These are phyloP conservation scores for Cochliopodium minus DNA, from an alignment of 208 protist species.

Conservation along the genomic window DNA sequence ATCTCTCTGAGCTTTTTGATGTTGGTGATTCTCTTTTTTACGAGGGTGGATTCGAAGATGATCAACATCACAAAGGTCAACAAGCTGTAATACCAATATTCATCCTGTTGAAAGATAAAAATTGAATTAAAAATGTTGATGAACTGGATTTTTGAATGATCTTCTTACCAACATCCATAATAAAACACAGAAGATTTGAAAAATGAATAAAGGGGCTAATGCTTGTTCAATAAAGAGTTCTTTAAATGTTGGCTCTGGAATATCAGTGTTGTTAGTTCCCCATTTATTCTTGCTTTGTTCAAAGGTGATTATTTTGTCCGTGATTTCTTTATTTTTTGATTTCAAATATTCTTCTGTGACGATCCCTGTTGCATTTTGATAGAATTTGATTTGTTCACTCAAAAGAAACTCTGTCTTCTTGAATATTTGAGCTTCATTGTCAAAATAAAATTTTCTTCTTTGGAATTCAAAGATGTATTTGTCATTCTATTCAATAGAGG, in stretches of 20 bases:
- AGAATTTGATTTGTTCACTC: neutral
- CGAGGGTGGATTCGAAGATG: conserved; percentile 81
- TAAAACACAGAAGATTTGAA: conserved; percentile 88
- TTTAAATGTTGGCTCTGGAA: conserved; percentile 78
- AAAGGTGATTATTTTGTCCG: neutral
- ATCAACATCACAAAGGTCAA: conserved; percentile 86
- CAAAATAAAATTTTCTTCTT: no score
- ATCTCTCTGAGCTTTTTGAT: conserved; percentile 70
- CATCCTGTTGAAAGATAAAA: conserved; percentile 55
- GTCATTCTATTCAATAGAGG: no score
- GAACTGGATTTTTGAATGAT: conserved; percentile 24
- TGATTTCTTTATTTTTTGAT: neutral
- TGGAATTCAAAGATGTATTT: no score
- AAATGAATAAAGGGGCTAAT: conserved; percentile 92
- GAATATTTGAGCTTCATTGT: no score
- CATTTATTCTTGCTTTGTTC: neutral
- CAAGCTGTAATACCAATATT: conserved; percentile 89
- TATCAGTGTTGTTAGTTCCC: conserved; percentile 45
- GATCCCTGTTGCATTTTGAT: neutral
- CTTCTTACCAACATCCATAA: conserved; percentile 79
- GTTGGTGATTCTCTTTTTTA: conserved; percentile 72
- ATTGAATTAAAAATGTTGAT: neutral
- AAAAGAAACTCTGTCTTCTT: neutral
- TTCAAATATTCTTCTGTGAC: neutral
- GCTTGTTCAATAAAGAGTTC: conserved; percentile 83